Evolutionary conservation across 2,329 filamentous ascomycete genomes (phyloP).

Genomic region (Diaporthe sp.): DNA sequence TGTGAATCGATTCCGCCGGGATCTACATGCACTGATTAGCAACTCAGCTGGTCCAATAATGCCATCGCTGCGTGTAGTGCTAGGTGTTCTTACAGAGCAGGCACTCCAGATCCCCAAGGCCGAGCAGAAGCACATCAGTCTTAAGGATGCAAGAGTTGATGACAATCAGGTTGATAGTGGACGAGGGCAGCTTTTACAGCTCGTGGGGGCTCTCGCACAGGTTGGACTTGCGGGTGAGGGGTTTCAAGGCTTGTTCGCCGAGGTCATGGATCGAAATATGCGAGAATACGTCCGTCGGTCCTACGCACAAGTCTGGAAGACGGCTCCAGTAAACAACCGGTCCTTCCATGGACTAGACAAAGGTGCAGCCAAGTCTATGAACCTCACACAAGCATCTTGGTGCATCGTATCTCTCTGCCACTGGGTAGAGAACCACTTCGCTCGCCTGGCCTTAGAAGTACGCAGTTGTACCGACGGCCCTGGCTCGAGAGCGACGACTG

Average conservation of each 20-base stretch:
- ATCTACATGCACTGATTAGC: slow-evolving; percentile 75
- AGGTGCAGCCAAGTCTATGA: slow-evolving; percentile 44
- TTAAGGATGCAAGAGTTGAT: background rate
- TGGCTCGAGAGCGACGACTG: slow-evolving; percentile 51
- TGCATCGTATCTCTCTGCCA: slow-evolving; percentile 72
- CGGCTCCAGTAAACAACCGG: slow-evolving; percentile 45
- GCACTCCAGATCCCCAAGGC: slow-evolving; percentile 58
- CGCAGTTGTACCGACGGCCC: slow-evolving; percentile 60
- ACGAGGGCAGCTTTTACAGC: slow-evolving; percentile 65
- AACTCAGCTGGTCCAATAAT: slow-evolving; percentile 72
- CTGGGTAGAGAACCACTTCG: slow-evolving; percentile 79
- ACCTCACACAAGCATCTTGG: slow-evolving; percentile 59
- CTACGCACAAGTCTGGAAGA: slow-evolving; percentile 75
- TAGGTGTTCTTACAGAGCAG: slow-evolving; percentile 66
- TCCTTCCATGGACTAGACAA: slow-evolving; percentile 32
- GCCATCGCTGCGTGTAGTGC: slow-evolving; percentile 66
- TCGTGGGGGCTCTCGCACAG: slow-evolving; percentile 72
- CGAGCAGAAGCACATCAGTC: slow-evolving; percentile 8
- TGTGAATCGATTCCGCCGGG: slow-evolving; percentile 64
- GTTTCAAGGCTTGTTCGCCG: slow-evolving; percentile 80
- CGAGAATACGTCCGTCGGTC: slow-evolving; percentile 72
- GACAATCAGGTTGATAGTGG: slow-evolving; percentile 52
- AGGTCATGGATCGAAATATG: slow-evolving; percentile 78
- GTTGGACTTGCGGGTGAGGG: slow-evolving; percentile 78
- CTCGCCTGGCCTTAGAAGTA: slow-evolving; percentile 74